Evolutionary conservation across 108 stramenopile genomes (phyloP).

Genomic region (Mayamaea pseudoterrestris): DNA sequence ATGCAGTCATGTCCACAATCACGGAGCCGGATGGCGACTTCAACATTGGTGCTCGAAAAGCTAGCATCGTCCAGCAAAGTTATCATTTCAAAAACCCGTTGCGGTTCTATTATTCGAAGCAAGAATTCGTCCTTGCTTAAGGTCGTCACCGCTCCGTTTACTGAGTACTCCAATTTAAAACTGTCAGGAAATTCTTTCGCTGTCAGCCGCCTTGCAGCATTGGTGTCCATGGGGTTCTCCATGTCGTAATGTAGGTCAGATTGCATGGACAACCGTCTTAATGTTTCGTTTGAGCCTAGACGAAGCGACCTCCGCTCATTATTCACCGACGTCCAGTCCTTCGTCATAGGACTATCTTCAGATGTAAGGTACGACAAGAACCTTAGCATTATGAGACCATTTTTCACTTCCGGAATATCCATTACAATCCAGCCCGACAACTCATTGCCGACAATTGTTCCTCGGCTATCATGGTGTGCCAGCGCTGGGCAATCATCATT

Average conservation of each 20-base stretch:
- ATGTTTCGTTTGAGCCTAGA: not conserved
- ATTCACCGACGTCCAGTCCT: constrained; percentile 11
- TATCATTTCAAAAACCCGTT: constrained; percentile 31
- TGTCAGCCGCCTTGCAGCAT: not conserved
- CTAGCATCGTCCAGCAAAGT: constrained; percentile 53
- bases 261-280: not conserved
- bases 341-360: constrained; percentile 1
- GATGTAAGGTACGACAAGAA: constrained; percentile 11
- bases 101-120: constrained; percentile 16
- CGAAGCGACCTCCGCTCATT: constrained; percentile 10
- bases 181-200: constrained; percentile 7
- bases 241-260: not conserved
- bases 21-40: constrained; percentile 27
- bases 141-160: constrained; percentile 8
- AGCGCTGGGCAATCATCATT: constrained; percentile 39
- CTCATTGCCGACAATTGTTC: constrained; percentile 51
- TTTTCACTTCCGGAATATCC: constrained; percentile 29
- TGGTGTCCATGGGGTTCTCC: constrained; percentile 1
- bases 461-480: constrained; percentile 54
- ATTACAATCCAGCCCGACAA: constrained; percentile 66
- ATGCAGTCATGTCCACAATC: constrained; percentile 17
- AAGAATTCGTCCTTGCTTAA: constrained; percentile 30
- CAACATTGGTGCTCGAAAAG: constrained; percentile 20
- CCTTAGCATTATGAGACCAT: constrained; percentile 61
- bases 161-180: constrained; percentile 2